phyloP scores from a whole-genome alignment of 768 basidiomycete genomes.

The Podaxis carcinomalis region DNA sequence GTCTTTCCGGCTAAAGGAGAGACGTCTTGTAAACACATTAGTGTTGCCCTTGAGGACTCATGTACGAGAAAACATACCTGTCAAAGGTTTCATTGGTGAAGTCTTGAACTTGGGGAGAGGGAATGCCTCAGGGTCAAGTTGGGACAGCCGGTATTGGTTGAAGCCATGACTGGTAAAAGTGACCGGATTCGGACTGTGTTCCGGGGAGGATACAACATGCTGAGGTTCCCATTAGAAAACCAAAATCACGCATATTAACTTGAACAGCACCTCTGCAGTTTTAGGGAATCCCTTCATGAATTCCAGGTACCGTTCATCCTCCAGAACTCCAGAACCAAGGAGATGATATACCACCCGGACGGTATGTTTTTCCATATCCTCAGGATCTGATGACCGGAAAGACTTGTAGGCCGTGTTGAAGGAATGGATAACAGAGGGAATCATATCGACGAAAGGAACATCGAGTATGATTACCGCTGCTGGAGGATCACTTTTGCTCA shows the following conservation, averaged over 20 bases:
- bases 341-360: conserved; percentile 60
- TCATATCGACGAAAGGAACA: conserved; percentile 58
- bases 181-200: conserved; percentile 57
- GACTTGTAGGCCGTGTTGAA: conserved; percentile 49
- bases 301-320: conserved; percentile 59
- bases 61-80: conserved; percentile 23
- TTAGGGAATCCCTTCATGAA: conserved; percentile 71
- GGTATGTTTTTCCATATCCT: conserved; percentile 35
- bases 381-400: conserved; percentile 39
- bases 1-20: conserved; percentile 45
- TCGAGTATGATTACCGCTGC: conserved; percentile 65
- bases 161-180: conserved; percentile 73
- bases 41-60: background rate
- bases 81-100: conserved; percentile 34
- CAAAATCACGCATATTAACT: background rate
- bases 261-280: conserved; percentile 46
- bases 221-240: conserved; percentile 24
- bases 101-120: conserved; percentile 54
- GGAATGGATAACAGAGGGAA: conserved; percentile 43
- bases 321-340: conserved; percentile 65
- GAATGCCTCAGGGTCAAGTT: conserved; percentile 73
- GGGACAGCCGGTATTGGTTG: conserved; percentile 66
- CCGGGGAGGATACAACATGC: conserved; percentile 73
- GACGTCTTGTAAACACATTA: conserved; percentile 25
- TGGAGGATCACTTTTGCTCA: conserved; percentile 49